A percentile compares a stretch with the other conserved stretches of the same genome.
phyloP scores from a whole-genome alignment of 345 rosid species.

The Syzygium jambos region DNA sequence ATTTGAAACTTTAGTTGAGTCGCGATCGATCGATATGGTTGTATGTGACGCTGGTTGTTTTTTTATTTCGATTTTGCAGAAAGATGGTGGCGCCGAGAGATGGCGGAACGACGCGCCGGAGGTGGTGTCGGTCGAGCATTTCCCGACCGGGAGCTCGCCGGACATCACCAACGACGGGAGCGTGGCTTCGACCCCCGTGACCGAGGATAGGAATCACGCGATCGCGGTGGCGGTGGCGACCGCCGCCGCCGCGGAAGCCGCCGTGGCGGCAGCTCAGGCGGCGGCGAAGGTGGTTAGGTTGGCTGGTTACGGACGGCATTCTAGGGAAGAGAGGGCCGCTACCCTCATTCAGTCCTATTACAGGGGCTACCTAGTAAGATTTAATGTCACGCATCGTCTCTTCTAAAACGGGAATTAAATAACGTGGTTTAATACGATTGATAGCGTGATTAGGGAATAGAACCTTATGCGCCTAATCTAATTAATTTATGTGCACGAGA shows the following conservation, averaged over 20 bases:
- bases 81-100: slow-evolving; percentile 37
- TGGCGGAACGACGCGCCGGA: slow-evolving; percentile 69
- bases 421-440: not conserved
- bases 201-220: slow-evolving; percentile 66
- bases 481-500: too few relatives aligned
- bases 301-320: slow-evolving; percentile 75
- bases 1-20: not conserved
- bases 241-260: slow-evolving; percentile 94
- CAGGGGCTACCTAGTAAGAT: slow-evolving; percentile 77
- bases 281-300: slow-evolving; percentile 87
- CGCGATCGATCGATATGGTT: not conserved
- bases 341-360: slow-evolving; percentile 72
- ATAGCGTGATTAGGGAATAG: not conserved
- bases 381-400: not conserved
- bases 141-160: slow-evolving; percentile 75
- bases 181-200: slow-evolving; percentile 32
- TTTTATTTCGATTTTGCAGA: not conserved
- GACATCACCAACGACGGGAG: slow-evolving; percentile 62
- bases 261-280: slow-evolving; percentile 91
- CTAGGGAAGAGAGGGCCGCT: slow-evolving; percentile 85
- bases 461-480: not conserved
- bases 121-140: slow-evolving; percentile 80
- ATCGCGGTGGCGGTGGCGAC: slow-evolving; percentile 89
- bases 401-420: not conserved
- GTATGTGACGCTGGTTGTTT: not conserved